Conservation (phyloP, 73 alveolate genomes). For the Stentor roeselii region DNA sequence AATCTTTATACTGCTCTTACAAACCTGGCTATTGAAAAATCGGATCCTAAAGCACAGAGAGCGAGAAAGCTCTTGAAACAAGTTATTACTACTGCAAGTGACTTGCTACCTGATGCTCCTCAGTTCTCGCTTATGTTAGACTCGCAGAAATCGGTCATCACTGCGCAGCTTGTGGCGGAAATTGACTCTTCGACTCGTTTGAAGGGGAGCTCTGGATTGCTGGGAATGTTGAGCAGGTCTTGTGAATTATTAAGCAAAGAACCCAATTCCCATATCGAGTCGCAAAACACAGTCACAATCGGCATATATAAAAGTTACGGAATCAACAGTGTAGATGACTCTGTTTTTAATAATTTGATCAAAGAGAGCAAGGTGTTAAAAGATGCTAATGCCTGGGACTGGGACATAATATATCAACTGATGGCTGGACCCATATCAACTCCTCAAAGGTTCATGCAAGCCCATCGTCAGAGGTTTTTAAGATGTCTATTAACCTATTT, state of each 20-base stretch:
- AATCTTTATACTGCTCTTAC: not conserved
- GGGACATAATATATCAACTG: constrained; percentile 1
- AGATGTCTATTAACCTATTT: not conserved
- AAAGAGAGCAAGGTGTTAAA: not conserved
- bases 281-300: not conserved
- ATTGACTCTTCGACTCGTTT: constrained; percentile 5
- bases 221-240: not conserved
- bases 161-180: not conserved
- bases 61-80: constrained; percentile 51
- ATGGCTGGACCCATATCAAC: constrained; percentile 19
- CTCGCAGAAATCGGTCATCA: not conserved
- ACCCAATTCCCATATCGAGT: not conserved
- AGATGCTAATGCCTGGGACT: constrained; percentile 27
- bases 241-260: constrained; percentile 16
- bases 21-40: not conserved
- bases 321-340: not conserved
- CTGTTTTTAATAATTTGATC: not conserved
- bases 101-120: constrained; percentile 56
- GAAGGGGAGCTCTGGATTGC: not conserved
- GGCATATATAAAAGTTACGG: not conserved
- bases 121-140: constrained; percentile 52
- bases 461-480: not conserved
- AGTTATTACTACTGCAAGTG: constrained; percentile 44
- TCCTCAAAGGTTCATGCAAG: not conserved
- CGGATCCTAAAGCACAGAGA: constrained; percentile 25